phyloP scores from a whole-genome alignment of 2,329 filamentous ascomycete genomes.

The Hysterium pulicare region DNA sequence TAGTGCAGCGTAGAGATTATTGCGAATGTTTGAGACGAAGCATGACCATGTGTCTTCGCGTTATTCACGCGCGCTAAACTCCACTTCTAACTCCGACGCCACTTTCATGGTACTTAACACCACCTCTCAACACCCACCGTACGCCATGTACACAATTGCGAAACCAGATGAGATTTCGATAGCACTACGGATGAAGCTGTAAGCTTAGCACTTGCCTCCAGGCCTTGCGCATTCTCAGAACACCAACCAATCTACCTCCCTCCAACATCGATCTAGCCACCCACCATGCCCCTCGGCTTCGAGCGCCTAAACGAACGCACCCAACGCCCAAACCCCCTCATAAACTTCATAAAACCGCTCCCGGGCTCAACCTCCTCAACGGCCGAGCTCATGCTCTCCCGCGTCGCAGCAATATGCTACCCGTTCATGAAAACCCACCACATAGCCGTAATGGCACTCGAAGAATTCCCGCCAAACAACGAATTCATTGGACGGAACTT shows the following conservation, averaged over 20 bases:
- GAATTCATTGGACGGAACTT: conserved; percentile 89
- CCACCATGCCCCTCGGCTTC: conserved; percentile 70
- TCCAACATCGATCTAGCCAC: neutral
- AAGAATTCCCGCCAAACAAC: conserved; percentile 76
- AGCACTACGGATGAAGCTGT: too few relatives aligned
- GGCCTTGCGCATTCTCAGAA: too few relatives aligned
- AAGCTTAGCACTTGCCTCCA: too few relatives aligned
- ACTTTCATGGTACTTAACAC: too few relatives aligned
- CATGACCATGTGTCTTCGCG: neutral
- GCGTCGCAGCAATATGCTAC: conserved; percentile 64
- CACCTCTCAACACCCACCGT: neutral
- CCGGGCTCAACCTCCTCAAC: conserved; percentile 49
- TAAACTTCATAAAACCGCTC: conserved; percentile 82
- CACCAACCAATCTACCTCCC: neutral
- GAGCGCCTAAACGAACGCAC: conserved; percentile 73
- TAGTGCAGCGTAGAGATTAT: too few relatives aligned
- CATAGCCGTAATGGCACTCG: conserved; percentile 55
- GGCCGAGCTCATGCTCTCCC: conserved; percentile 35
- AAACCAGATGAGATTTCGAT: too few relatives aligned
- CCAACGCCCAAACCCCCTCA: conserved; percentile 70
- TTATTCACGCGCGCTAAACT: neutral
- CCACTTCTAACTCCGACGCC: neutral
- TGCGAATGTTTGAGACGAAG: too few relatives aligned
- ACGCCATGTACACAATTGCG: too few relatives aligned
- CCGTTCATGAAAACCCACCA: conserved; percentile 54